Evolutionary conservation across 768 basidiomycete species (phyloP), one percentile per base, ranked within the genome.

Genomic region (Epithele typhae): DNA sequence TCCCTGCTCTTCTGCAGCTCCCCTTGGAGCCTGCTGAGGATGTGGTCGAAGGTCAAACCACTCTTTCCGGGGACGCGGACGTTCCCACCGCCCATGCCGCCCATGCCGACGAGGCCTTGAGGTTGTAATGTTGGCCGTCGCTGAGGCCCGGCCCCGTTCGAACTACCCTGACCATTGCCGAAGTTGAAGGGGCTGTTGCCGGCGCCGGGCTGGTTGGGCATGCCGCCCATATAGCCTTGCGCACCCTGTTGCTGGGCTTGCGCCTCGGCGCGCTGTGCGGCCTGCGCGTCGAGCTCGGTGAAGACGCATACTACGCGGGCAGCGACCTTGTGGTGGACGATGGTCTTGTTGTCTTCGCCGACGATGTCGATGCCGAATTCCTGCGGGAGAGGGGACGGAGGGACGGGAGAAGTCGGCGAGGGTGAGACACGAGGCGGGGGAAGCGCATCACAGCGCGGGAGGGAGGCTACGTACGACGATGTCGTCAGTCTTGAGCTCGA

Each of bases 331-430:
- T 97, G 94, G 68, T 99, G 96, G 40, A 98, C 84, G 47, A 97
- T 93, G 2, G 91, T 94, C 68, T 90, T 90, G 75, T 94, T 96
- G 73, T 99, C 96, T 60, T 99, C 96, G 52, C 91, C 89, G 44
- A 96, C 90, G 52, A 99, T 99, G 70, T 98, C 96, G 59, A 98
- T 99, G 46, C 96, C 96, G 64, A 96, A 98, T 84, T 98, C 94
- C 93, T 95, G 46, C 5, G 32, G 45, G n/a, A n/a, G 27, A 14
- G 27, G 27, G 14, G 14, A 30, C 7, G 27, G 14, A 30, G 27
- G 8, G 27, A 7, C 7, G 27, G 14, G 8, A 14, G 27, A 30
- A 14, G 14, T 14, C 4, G 36, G 1, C 39, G 22, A 32, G 46
- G 30, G 32, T 45, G 38, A 43, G 46, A 32, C 11, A 24, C 32